Evolutionary conservation across 352 stramenopile species (phyloP), one percentile per base, ranked within the genome.

Genomic region (Globisporangium middletonii): DNA sequence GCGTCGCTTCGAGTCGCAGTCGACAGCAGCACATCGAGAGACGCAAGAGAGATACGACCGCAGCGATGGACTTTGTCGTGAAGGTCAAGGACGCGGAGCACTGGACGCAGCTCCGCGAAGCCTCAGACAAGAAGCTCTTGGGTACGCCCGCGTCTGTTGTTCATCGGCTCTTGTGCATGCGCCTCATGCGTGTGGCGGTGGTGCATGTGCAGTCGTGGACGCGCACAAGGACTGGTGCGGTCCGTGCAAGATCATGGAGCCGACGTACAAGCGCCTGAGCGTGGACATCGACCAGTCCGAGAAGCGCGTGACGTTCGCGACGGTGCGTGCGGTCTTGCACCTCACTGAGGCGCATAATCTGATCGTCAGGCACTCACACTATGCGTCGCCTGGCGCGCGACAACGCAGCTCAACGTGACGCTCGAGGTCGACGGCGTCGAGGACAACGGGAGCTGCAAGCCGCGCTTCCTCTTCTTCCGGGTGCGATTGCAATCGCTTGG

Each of bases 211-310:
- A 86, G 77, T 88, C 68, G 77, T 88, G 19, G 77, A 87, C 54
- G 70, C 72, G 16, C 74, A 88, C 65, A 89, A 87, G 55, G 73
- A 86, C 48, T 89, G 77, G 79, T 87, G 79, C 49, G 75, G 75
- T 4, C 75, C 77, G 15, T 89, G 79, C 58, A 89, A 89, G 68
- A 84, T 89, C 57, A 77, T 88, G 56, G 77, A 89, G 64, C 77
- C 73, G 33, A 86, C 79, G 51, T 89, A 89, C 65, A 89, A 88
- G 57, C 70, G 77, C 28, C 65, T 88, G 50, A 60, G 51, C 13
- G 62, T 70, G 41, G 79, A 88, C 23, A 83, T 88, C 47, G 77
- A 87, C 19, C 62, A 75, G 51, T 59, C 72, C 3, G 73, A 89
- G 50, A 72, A 77, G 55, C 66, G 73, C 52, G 50, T 88, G 38